Evolutionary conservation across 306 rosid species (phyloP), one percentile per base, ranked within the genome.

Genomic region (Inga leiocalycina): DNA sequence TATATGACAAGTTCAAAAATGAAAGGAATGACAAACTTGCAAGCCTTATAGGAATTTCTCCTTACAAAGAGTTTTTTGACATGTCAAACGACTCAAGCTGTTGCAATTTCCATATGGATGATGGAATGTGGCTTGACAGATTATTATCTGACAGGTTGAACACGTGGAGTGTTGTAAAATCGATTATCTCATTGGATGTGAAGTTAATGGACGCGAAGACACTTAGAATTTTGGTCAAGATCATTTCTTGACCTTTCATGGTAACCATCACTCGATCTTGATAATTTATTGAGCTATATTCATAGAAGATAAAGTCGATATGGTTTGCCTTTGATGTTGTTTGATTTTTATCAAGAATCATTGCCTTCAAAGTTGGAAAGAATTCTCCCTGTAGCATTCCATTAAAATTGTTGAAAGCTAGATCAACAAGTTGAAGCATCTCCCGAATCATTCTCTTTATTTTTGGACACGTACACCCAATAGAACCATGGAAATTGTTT

Each of bases 81-180:
- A 51, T 7, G n/a, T 51, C 57, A 7, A 51, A 51, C 19, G 20
- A 13, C 4, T 51, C 57, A 15, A 51, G 17, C 4, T 13, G 17
- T 48, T 13, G 0, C 4, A 48, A 3, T 13, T 48, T 11, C 14
- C 52, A 3, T 1, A 48, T 9, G 52, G 52, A 48, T 48, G 76
- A 57, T 22, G 83, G 85, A 15, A 87, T 80, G 2, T 67, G 13
- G 22, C 85, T 79, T 0, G 19, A 20, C 22, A 87, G 62, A 48
- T 43, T 43, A 84, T 87, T 87, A 32, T 79, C 4, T 22, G 87
- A 84, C 8, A 84, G 9, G 74, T 87, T 81, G 32, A 87, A 76
- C 5, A 43, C 37, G 3, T 15, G 4, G 0, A 87, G 81, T 48
- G 71, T 69, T 67, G 19, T 24, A 1, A 84, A 19, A 8, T 74